Evolutionary conservation across 495 filamentous ascomycete genomes (phyloP), one percentile per base, ranked within the genome.

Genomic region (Saxophila tyrrhenica): DNA sequence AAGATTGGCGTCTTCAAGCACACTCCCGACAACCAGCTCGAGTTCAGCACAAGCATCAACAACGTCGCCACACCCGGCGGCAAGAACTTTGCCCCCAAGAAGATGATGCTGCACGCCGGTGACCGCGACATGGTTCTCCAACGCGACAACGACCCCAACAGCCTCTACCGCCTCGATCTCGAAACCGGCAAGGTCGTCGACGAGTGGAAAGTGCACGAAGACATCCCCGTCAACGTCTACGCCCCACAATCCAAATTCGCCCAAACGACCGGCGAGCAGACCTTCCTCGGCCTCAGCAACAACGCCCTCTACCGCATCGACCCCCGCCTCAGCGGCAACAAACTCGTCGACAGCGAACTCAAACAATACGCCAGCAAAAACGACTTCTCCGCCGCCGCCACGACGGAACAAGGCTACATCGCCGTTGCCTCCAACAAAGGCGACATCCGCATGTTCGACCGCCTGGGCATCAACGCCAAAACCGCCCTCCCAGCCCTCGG

Each of bases 1-100:
- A 94, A 95, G 76, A 98, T 98, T 65, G 92, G 92, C 50, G 94
- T 97, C 25, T 98, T 98, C 78, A 97, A 94, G 70, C 94, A 97
- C 62, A 96, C 87, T 0, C 74, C 81, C 11, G 85, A 95, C 69
- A 94, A 97, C 65, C 82, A 91, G 50, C 78, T 98, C 25, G 85
- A 97, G 69, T 97, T 97, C 69, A 86, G 85, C n/a, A 98, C 92
- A 20, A 96, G 86, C 59, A 98, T 98, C 58, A 94, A 86, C 46
- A 95, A 95, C 69, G 87, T 98, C 39, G 80, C 90, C 62, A 95
- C 91, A 1, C 86, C 94, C 0, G 78, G 80, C 19, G 92, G 92
- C 62, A 84, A 85, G 64, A 72, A 87, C 0, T 97, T 98, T 73
- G 89, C 83, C 55, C 92, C 92, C 9, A 92, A 84, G 73, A 98